phyloP scores from a whole-genome alignment of 225 moss, liverwort and hornwort species.

The Takakia lepidozioides region DNA sequence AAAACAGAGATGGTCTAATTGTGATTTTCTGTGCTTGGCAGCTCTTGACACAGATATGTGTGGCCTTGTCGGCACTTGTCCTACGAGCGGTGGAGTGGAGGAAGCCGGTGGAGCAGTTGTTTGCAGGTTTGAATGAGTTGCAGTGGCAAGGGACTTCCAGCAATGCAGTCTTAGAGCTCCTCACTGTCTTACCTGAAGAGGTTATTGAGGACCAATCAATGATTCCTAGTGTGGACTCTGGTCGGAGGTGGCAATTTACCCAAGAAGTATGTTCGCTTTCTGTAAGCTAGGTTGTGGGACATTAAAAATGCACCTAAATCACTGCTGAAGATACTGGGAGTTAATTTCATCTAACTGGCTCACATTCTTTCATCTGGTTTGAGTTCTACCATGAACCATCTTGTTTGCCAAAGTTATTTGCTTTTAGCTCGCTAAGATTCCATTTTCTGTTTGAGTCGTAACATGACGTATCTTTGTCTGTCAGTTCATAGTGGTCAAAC shows the following conservation, averaged over 20 bases:
- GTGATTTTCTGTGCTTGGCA: constrained; percentile 22
- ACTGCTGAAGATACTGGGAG: no score
- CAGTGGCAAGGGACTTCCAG: constrained; percentile 92
- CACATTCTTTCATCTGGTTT: no score
- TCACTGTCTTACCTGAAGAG: constrained; percentile 93
- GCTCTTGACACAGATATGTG: constrained; percentile 95
- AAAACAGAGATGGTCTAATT: no score
- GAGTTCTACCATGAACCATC: no score
- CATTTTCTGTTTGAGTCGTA: no score
- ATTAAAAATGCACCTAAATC: no score
- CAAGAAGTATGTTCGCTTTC: constrained; percentile 91
- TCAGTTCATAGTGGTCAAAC: no score
- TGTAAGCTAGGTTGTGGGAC: no score
- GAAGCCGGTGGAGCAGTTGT: constrained; percentile 79
- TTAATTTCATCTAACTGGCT: no score
- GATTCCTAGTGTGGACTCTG: constrained; percentile 64
- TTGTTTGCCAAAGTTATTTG: no score
- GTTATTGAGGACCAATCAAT: constrained; percentile 78
- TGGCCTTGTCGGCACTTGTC: constrained; percentile 85
- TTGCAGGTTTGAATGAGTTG: constrained; percentile 79
- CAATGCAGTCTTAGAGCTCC: constrained; percentile 83
- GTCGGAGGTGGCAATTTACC: constrained; percentile 75
- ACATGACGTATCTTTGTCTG: no score
- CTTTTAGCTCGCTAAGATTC: no score
- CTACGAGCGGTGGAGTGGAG: constrained; percentile 79